Evolutionary conservation across 1,284 basidiomycete genomes (phyloP), one percentile per base, ranked within the genome.

Genomic region (Schizophyllum commune): DNA sequence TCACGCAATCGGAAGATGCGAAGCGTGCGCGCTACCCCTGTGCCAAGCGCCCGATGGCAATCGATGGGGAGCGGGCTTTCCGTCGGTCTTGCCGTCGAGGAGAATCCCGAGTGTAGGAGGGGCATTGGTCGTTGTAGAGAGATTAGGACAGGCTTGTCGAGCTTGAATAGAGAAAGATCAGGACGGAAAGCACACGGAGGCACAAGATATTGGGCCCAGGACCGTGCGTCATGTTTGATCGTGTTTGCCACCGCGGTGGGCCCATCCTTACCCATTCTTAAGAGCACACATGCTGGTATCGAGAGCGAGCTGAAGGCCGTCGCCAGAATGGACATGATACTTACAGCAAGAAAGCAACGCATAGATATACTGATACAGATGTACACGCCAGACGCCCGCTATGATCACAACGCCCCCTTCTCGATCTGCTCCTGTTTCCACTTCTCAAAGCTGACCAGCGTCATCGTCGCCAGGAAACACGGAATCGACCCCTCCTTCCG

Each of bases 401-500:
- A 47, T 17, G 17, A 47, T 47, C 39, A 47, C 39, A 13, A 17
- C 53, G 9, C 19, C 53, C 19, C 53, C 53, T 15, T 11, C 53
- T 55, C 53, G 2, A 15, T 11, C 19, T 57, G 21, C 58, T 70
- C 69, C 57, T 74, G 67, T 71, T 83, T 85, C 63, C 73, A 74
- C 67, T 76, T 78, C 56, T 91, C 89, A 68, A 85, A 90, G 68
- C 87, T 87, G 68, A 89, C 86, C 65, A 91, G 68, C 22, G 88
- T 91, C 55, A 91, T 78, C 63, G 84, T 88, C 27, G 89, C 87
- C 68, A 91, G 69, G 68, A 91, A 89, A 0, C 88, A 86, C 0
- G 89, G 88, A 67, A 89, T 85, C 69, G 87, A 89, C 70, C 86
- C 79, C 68, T 88, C 83, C 61, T 81, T 77, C 67, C 83, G 83